Evolutionary conservation across 176 grass and related monocot genomes (phyloP).

Genomic region (Secale cereale): DNA sequence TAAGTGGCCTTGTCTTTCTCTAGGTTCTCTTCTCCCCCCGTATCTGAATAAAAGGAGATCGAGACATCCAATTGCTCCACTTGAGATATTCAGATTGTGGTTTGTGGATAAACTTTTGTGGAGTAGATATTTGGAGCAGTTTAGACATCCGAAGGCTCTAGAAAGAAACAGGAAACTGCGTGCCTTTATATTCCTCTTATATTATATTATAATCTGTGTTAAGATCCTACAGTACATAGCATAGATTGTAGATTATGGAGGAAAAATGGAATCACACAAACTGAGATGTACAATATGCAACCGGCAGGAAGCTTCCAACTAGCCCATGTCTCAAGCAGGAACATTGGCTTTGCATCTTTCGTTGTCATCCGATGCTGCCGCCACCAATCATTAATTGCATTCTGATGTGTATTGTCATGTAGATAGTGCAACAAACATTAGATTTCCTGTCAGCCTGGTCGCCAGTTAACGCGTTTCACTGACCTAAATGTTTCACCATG

Average conservation of each 20-base stretch:
- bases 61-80: not conserved
- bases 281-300: not conserved
- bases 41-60: constrained; percentile 14
- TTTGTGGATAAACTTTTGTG: not conserved
- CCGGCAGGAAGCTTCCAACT: not conserved
- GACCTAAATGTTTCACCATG: not conserved
- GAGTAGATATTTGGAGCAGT: not conserved
- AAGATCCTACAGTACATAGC: not conserved
- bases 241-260: not conserved
- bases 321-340: constrained; percentile 16
- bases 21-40: not conserved
- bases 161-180: not conserved
- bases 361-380: not conserved
- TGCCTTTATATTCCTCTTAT: not conserved
- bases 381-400: constrained; percentile 14
- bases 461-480: not conserved
- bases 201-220: not conserved
- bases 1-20: not conserved
- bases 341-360: not conserved
- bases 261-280: not conserved
- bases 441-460: not conserved
- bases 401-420: not conserved
- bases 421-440: not conserved
- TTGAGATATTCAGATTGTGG: not conserved
- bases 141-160: not conserved